These are phyloP conservation scores for Starmerella bombi DNA, from an alignment of 805 yeast species.

Conservation along the genomic window DNA sequence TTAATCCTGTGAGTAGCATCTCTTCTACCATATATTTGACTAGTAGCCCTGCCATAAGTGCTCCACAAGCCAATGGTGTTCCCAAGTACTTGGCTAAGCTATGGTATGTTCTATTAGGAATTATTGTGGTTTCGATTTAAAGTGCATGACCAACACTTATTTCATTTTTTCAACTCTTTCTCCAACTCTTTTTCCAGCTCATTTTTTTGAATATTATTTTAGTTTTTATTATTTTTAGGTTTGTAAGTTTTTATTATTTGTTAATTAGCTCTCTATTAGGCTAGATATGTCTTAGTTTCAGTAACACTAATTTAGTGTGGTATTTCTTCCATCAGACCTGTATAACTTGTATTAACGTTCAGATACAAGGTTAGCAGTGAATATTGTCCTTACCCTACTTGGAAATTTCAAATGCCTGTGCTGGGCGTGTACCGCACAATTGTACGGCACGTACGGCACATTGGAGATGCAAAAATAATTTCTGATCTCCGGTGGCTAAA, in stretches of 20 bases:
- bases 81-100: neutral
- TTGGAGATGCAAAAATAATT: neutral
- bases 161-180: too few relatives aligned
- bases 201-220: too few relatives aligned
- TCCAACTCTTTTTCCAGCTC: neutral
- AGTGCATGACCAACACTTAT: neutral
- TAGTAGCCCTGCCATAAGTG: neutral
- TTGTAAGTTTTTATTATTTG: neutral
- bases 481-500: neutral
- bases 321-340: too few relatives aligned
- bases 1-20: neutral
- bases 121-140: neutral
- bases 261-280: neutral
- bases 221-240: neutral
- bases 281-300: neutral
- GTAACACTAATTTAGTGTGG: neutral
- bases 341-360: too few relatives aligned
- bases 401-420: neutral
- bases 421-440: constrained; percentile 6
- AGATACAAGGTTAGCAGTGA: neutral
- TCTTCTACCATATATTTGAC: neutral
- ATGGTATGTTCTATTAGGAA: neutral
- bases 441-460: constrained; percentile 7
- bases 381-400: neutral
- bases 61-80: neutral